These are phyloP conservation scores for Syzygium grande DNA, from an alignment of 345 rosid species.

Conservation along the genomic window DNA sequence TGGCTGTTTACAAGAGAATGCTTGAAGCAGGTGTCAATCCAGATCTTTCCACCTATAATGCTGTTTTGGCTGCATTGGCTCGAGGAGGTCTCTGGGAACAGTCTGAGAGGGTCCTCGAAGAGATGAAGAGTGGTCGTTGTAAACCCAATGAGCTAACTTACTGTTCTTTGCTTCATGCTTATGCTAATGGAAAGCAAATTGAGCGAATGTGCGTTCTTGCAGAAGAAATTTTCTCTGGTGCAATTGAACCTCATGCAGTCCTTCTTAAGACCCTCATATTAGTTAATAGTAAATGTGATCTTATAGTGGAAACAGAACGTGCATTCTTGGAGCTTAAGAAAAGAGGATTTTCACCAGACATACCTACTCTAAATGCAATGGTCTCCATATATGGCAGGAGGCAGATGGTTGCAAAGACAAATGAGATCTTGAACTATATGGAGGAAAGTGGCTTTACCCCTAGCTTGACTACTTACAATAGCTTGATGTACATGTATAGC, in stretches of 20 bases:
- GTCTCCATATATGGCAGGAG: constrained; percentile 83
- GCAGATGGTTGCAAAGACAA: constrained; percentile 63
- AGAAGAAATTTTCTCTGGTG: constrained; percentile 76
- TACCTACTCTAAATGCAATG: constrained; percentile 84
- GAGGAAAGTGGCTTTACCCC: constrained; percentile 69
- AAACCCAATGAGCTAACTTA: constrained; percentile 84
- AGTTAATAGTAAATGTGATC: constrained; percentile 82
- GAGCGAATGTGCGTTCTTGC: constrained; percentile 70
- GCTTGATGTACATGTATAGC: constrained; percentile 85
- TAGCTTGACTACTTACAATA: constrained; percentile 77
- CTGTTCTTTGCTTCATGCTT: constrained; percentile 84
- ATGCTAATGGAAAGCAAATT: constrained; percentile 79
- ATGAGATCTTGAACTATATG: constrained; percentile 75
- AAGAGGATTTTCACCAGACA: constrained; percentile 64
- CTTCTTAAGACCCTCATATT: constrained; percentile 84
- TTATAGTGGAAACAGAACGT: constrained; percentile 59
- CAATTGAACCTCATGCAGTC: constrained; percentile 58
- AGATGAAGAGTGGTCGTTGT: constrained; percentile 72
- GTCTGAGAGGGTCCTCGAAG: constrained; percentile 72
- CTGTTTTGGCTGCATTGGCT: constrained; percentile 89
- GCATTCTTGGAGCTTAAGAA: constrained; percentile 68
- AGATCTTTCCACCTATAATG: constrained; percentile 86
- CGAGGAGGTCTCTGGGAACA: constrained; percentile 97
- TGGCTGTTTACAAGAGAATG: constrained; percentile 77
- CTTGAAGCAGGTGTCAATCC: constrained; percentile 79